Base-by-base conservation (phyloP, 306 rosid genomes). In the Quercus dentata region DNA sequence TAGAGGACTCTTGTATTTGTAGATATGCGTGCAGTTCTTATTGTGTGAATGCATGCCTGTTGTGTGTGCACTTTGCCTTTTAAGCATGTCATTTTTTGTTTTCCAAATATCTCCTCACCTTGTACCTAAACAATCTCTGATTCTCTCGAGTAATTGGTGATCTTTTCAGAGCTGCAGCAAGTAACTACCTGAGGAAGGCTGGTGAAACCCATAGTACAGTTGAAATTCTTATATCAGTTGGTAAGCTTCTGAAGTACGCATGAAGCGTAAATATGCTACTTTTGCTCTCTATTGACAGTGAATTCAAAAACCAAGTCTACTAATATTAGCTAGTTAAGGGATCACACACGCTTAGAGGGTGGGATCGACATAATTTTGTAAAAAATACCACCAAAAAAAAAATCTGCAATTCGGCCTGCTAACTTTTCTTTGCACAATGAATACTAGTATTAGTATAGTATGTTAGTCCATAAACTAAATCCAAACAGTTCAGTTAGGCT, bases 181-280 rank as follows among this genome's bases (percentile, higher is more conserved):
- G 96, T 86, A 86, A 65, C 80, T 89, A 95, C 84, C 89, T 95
- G 76, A 84, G 85, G 87, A 85, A 78, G 87, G 97, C 97, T 20
- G 99, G 99, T 38, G 97, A 92, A 80, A 80, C 87, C 75, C 98
- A 89, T 17, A 97, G 78, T 74, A 91, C 96, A 2, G 97, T 92
- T 54, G 82, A 82, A 83, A 90, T 95, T 83, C 82, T 80, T 18
- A 70, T 95, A 63, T 89, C 98, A 21, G 76, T 92, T 2, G 99
- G 98, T 91, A 77, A 88, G 97, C 62, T 81, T 71, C 79, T 73
- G 33, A 80, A 74, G 14, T 41, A 59, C 2, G 5, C 10, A 18
- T 41, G 6, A 33, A 63, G 20, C 25, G 0, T 49, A 15, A 67
- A 54, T 64, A 20, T 59, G 6, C 11, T 58, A 10, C 28, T 21